Evolutionary conservation across 2,329 filamentous ascomycete species (phyloP), one percentile per base, ranked within the genome.

Genomic region (Colletotrichum viniferum): DNA sequence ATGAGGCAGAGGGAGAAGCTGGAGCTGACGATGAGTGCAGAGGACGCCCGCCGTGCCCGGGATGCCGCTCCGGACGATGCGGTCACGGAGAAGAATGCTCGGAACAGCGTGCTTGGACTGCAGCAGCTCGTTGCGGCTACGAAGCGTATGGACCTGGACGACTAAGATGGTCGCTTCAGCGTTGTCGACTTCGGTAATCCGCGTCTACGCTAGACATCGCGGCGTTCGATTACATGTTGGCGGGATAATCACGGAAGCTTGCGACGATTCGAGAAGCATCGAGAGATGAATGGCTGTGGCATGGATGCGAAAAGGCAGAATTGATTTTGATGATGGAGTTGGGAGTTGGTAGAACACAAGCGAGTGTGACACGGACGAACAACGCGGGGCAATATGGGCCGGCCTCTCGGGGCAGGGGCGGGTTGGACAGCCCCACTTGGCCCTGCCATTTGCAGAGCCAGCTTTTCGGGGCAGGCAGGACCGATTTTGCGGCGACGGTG

Each of bases 21-120:
- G 34, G 56, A 38, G 62, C 66, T 76, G 30, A 76, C 58, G 38
- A 34, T 16, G 24, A 2, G 2, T 36, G 5, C 16, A 38, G 9
- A 38, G 55, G 66, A 26, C 24, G 56, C 21, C 10, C 66, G 61
- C 7, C 34, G 13, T 10, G 26, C 36, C 9, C 43, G 30, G 7
- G 52, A 68, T 4, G 38, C 38, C 5, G 38, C 38, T 12, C 38
- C 38, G 9, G 38, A 48, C 9, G 68, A 56, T 9, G 18, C 58
- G 6, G 36, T 38, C 10, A 77, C 74, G 3, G 58, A 68, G 38
- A 48, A 60, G 7, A 56, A 60, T 13, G 74, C 74, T 8, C 63
- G 74, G 9, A 74, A 24, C 9, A 77, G 76, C 52, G 63, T 77
- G 10, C 32, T 74, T 12, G 70, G 76, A 8, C 58, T 77, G 21